Conservation (phyloP, 352 stramenopile species). For the Pythium guiyangense region DNA sequence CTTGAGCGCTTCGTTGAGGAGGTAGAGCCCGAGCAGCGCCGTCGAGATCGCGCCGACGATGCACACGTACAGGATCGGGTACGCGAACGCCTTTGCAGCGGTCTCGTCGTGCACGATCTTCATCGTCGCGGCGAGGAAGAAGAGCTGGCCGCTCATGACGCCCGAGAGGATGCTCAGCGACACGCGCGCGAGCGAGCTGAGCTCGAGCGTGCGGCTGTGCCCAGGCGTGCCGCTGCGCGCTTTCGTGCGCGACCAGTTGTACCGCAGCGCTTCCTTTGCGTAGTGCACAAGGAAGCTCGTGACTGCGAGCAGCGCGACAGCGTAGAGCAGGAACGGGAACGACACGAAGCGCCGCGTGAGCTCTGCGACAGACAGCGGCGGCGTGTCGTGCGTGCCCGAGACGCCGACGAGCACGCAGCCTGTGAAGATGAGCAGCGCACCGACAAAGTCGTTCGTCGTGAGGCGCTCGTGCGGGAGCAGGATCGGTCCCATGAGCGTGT, state of each 20-base stretch:
- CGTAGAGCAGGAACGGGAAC: conserved; percentile 65
- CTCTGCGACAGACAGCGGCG: conserved; percentile 55
- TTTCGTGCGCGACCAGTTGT: conserved; percentile 21
- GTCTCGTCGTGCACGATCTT: conserved; percentile 53
- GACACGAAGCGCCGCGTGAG: conserved; percentile 46
- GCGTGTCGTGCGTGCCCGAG: conserved; percentile 59
- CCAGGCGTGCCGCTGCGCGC: conserved; percentile 13
- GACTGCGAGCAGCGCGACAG: conserved; percentile 27
- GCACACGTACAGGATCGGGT: conserved; percentile 67
- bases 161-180: conserved; percentile 61
- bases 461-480: conserved; percentile 64
- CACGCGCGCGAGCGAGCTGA: conserved; percentile 41
- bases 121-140: conserved; percentile 70
- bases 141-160: conserved; percentile 73
- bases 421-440: conserved; percentile 69
- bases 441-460: conserved; percentile 71
- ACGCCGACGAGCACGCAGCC: conserved; percentile 73
- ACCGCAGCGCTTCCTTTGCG: conserved; percentile 45
- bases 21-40: conserved; percentile 59
- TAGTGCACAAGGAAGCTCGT: conserved; percentile 51
- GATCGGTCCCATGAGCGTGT: conserved; percentile 70
- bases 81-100: conserved; percentile 34
- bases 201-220: conserved; percentile 21
- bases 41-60: conserved; percentile 56
- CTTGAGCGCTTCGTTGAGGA: conserved; percentile 76